Base-by-base conservation (phyloP, 2,329 filamentous ascomycete species). In the Dothistroma septosporum region DNA sequence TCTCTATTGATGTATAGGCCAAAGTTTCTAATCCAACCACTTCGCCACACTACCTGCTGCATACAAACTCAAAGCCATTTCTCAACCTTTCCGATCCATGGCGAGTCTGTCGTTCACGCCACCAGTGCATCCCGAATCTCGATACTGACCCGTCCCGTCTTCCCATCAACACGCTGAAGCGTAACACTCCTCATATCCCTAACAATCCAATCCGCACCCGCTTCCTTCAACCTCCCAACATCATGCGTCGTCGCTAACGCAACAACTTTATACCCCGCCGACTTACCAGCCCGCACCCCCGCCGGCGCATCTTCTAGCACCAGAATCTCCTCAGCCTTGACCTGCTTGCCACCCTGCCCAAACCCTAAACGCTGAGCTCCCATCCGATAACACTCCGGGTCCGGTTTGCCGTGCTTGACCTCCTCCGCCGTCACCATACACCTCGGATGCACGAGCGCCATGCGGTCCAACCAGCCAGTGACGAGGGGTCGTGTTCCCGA, bases 261-360 rank as follows among this genome's bases (percentile, higher is more conserved):
- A 50, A 96, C 77, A 12, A 96, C 92, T 72, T 84, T 87, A 78
- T 89, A 96, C 1, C 91, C 92, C 10, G 92, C 92, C 0, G 85
- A 90, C 77, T 92, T 95, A 53, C 92, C 92, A 31, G 92, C 86
- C 65, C 78, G 82, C 71, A 96, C 90, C 5, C 92, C 92, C 8
- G 91, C 90, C 5, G 92, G 92, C 59, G 90, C 90, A 77, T 97
- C 92, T 77, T 97, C 92, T 41, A 96, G 78, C 53, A 97, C 92
- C 58, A 96, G 79, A 48, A 93, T 81, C 59, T 53, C 50, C 19
- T 46, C 54, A 3, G 24, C 8, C 37, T 19, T 22, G 24, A 48
- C 55, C 47, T 28, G 22, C 11, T 50, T 41, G 11, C 44, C 64
- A 14, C 73, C 72, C 35, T 78, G 79, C 21, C 80, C 73, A 5